These are phyloP conservation scores for Talaromyces liani DNA, from an alignment of 495 filamentous ascomycete species.

Conservation along the genomic window DNA sequence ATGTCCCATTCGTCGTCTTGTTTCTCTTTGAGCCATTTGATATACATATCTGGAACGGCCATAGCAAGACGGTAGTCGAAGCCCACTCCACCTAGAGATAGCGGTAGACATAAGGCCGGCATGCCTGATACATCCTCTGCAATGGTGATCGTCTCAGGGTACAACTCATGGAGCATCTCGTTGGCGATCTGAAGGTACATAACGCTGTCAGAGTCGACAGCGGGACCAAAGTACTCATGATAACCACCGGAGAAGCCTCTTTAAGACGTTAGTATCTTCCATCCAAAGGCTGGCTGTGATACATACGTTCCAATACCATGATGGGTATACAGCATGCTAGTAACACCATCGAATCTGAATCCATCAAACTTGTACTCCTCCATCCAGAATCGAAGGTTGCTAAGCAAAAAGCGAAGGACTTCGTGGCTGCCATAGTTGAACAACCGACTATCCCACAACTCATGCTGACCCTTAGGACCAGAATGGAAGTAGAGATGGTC, in stretches of 20 bases:
- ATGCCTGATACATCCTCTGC: slow-evolving; percentile 98
- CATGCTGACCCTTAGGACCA: slow-evolving; percentile 74
- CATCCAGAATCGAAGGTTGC: slow-evolving; percentile 98
- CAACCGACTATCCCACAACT: slow-evolving; percentile 89
- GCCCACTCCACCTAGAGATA: slow-evolving; percentile 82
- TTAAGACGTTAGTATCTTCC: slow-evolving; percentile 9
- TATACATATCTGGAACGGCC: slow-evolving; percentile 98
- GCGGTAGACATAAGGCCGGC: slow-evolving; percentile 83
- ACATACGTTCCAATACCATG: slow-evolving; percentile 98
- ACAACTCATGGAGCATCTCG: slow-evolving; percentile 86
- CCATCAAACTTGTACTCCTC: slow-evolving; percentile 96
- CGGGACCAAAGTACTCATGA: slow-evolving; percentile 91
- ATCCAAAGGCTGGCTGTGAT: slow-evolving; percentile 1
- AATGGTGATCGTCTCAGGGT: slow-evolving; percentile 80
- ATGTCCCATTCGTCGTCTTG: slow-evolving; percentile 92
- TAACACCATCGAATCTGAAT: slow-evolving; percentile 96
- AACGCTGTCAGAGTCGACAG: slow-evolving; percentile 91
- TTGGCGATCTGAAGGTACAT: slow-evolving; percentile 96
- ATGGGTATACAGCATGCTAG: slow-evolving; percentile 93
- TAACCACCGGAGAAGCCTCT: slow-evolving; percentile 98
- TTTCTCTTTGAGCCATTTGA: slow-evolving; percentile 94
- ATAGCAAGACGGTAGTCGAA: slow-evolving; percentile 98
- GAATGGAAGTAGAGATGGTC: slow-evolving; percentile 95
- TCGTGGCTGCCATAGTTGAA: slow-evolving; percentile 98
- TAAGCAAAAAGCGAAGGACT: slow-evolving; percentile 86